phyloP scores from a whole-genome alignment of 129 eudicot species.

The Mikania micrantha region DNA sequence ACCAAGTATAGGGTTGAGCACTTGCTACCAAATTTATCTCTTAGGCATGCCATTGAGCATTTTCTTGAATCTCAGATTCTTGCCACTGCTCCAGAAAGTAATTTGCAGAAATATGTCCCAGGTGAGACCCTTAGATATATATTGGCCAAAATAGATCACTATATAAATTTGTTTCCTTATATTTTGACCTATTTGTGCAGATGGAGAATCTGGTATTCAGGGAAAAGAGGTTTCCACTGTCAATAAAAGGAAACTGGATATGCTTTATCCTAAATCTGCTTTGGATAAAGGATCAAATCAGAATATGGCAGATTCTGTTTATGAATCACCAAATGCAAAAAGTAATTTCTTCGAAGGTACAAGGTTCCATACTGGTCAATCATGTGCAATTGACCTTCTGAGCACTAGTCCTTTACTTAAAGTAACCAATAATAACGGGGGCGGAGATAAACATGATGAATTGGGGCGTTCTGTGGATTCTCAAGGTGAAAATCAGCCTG shows the following conservation, averaged over 20 bases:
- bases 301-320: slow-evolving; percentile 33
- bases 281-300: slow-evolving; percentile 61
- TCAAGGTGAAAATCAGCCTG: slow-evolving; percentile 70
- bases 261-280: slow-evolving; percentile 41
- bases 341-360: slow-evolving; percentile 26
- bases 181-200: slow-evolving; percentile 31
- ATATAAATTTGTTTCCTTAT: not conserved
- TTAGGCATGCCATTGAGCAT: slow-evolving; percentile 78
- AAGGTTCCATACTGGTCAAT: slow-evolving; percentile 13
- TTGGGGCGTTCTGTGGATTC: slow-evolving; percentile 37
- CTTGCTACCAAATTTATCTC: slow-evolving; percentile 81
- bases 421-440: slow-evolving; percentile 26
- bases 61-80: slow-evolving; percentile 68
- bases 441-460: slow-evolving; percentile 20
- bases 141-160: not conserved
- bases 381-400: slow-evolving; percentile 22
- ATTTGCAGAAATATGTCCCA: slow-evolving; percentile 63
- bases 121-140: slow-evolving; percentile 36
- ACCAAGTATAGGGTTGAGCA: slow-evolving; percentile 49
- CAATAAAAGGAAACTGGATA: slow-evolving; percentile 33
- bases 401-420: slow-evolving; percentile 24
- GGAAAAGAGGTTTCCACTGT: slow-evolving; percentile 45
- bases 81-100: slow-evolving; percentile 40
- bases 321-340: slow-evolving; percentile 26
- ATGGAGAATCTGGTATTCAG: slow-evolving; percentile 89